Evolutionary conservation across 2,329 filamentous ascomycete genomes (phyloP).

Genomic region (Xylariaceae sp.): DNA sequence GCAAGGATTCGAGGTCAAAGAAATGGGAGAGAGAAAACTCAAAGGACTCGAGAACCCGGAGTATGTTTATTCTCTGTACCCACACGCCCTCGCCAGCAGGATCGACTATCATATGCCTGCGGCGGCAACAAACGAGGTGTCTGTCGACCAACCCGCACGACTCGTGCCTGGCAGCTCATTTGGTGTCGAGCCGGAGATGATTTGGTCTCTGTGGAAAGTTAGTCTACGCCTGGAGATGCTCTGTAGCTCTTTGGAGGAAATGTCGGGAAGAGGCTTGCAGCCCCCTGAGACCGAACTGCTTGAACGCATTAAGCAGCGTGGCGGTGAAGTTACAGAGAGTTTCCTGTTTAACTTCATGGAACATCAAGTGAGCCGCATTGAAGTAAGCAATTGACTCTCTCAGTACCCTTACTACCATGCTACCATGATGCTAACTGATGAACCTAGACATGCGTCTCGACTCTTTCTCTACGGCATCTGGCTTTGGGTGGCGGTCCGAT

Average conservation of each 20-base stretch:
- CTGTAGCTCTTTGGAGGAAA: conserved; percentile 80
- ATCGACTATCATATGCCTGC: conserved; percentile 64
- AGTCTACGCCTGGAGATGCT: conserved; percentile 89
- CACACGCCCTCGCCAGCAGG: conserved; percentile 79
- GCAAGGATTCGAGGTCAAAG: conserved; percentile 95
- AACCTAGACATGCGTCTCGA: conserved; percentile 72
- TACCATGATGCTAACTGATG: conserved; percentile 21
- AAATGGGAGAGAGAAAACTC: conserved; percentile 89
- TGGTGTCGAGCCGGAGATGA: conserved; percentile 74
- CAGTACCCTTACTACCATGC: conserved; percentile 1
- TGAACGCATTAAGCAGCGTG: conserved; percentile 63
- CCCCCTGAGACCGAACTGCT: conserved; percentile 80
- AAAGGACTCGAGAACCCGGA: conserved; percentile 98
- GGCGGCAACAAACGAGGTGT: conserved; percentile 31
- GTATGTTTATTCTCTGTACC: conserved; percentile 92
- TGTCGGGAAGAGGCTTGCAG: conserved; percentile 61
- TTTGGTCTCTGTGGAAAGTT: conserved; percentile 88
- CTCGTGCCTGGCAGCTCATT: conserved; percentile 65
- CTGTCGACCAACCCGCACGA: conserved; percentile 56
- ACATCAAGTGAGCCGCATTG: conserved; percentile 92
- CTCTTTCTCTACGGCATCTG: conserved; percentile 75
- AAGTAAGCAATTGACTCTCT: conserved; percentile 58
- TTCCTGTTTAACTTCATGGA: conserved; percentile 89
- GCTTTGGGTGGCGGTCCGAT: conserved; percentile 65
- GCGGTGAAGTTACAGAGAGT: conserved; percentile 82